These are phyloP conservation scores for Sporobolomyces pararoseus DNA, from an alignment of 768 basidiomycete species.

Conservation along the genomic window DNA sequence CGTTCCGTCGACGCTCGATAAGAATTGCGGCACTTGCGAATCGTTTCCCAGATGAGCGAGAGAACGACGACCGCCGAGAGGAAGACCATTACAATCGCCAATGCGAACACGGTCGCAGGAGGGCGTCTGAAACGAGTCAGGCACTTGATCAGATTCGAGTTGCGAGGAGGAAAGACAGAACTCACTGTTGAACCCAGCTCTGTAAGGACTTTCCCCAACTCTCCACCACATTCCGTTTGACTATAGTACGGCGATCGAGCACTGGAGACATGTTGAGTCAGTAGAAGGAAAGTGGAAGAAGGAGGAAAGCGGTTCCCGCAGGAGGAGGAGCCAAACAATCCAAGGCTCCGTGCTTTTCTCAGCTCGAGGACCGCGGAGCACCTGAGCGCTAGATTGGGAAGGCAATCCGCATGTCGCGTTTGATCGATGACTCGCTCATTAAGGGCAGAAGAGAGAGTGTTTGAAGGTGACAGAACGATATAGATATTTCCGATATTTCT, in stretches of 20 bases:
- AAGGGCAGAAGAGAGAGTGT: too few species aligned
- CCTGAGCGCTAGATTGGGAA: too few species aligned
- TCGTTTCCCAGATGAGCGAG: constrained; percentile 17
- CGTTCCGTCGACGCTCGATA: not conserved
- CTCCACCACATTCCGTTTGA: constrained; percentile 3
- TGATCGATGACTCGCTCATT: too few species aligned
- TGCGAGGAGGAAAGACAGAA: not conserved
- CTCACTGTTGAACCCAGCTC: constrained; percentile 1
- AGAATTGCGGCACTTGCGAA: constrained; percentile 1
- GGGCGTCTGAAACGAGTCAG: not conserved
- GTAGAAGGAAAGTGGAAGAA: not conserved
- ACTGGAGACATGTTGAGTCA: not conserved
- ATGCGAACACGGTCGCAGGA: not conserved
- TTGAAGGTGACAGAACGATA: too few species aligned
- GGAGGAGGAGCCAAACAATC: too few species aligned
- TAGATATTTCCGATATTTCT: not conserved
- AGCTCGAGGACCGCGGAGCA: too few species aligned
- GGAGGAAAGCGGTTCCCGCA: not conserved
- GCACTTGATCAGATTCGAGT: not conserved
- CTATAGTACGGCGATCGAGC: not conserved
- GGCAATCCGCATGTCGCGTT: too few species aligned
- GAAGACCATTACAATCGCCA: not conserved
- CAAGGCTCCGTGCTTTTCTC: too few species aligned
- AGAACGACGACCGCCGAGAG: not conserved
- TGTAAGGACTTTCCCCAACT: not conserved